Evolutionary conservation across 1,284 basidiomycete species (phyloP), one percentile per base, ranked within the genome.

Genomic region (Peniophora sp.): DNA sequence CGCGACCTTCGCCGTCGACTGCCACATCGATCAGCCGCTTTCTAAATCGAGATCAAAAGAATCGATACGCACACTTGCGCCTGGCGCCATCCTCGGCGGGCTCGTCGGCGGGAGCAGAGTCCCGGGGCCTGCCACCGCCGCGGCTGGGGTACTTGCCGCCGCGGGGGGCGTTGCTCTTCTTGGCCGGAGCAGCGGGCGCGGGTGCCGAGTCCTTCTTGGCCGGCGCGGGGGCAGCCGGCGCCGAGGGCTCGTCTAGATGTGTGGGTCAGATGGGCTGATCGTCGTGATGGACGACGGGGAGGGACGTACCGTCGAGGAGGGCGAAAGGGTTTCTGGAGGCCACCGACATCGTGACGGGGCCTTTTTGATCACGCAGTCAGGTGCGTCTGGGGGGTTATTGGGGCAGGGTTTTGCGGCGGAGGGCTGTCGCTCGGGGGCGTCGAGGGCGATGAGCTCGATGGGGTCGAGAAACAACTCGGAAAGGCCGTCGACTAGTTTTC

Each of bases 321-420:
- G 86, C 79, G 73, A 90, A 90, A 59, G 80, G 80, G 72, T 90
- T 90, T 79, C 72, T 82, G 65, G 81, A 83, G 73, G 83, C 88
- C 81, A 90, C 88, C 83, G 87, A 88, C 88, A 89, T 89, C 60
- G 66, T 81, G 78, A 75, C 76, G 80, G 81, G 76, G 80, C 78
- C 75, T 68, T 71, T 75, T 72, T 71, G 60, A 32, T 54, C 57
- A 61, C 62, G 61, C 70, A 66, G 65, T 76, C 72, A 72, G 70
- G 53, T 39, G 48, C 27, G 27, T 32, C 27, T 32, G 27, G 27
- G 27, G 27, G 27, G 12, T 32, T 32, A 32, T 32, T 5, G 27
- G 27, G 5, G 27, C 27, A 32, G 27, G 27, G 12, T 32, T 32
- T 12, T n/a, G n/a, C n/a, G n/a, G 27, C 27, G 27, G 27, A 5